These are phyloP conservation scores for Chloropicon primus DNA, from an alignment of 139 green algal genomes.

Conservation along the genomic window DNA sequence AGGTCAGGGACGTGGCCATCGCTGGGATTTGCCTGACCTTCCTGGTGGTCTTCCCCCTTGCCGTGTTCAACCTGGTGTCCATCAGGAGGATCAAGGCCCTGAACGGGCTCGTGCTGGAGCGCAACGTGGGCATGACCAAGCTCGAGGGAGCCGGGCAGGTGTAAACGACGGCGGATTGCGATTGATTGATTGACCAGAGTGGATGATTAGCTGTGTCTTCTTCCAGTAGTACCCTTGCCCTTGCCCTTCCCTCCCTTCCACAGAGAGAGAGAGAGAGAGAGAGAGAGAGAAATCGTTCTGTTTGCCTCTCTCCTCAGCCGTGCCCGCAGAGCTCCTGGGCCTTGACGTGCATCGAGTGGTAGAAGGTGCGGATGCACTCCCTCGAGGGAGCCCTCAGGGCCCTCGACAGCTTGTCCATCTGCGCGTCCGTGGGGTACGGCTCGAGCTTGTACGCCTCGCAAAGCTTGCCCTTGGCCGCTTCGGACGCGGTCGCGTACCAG, in stretches of 20 bases:
- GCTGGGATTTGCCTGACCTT: neutral
- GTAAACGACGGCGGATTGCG: no score
- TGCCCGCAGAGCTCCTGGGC: neutral
- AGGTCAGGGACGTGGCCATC: neutral
- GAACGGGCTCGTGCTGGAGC: no score
- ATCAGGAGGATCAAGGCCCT: no score
- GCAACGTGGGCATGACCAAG: no score
- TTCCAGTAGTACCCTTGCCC: no score
- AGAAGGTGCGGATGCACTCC: neutral
- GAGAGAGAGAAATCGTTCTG: no score
- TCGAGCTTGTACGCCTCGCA: neutral
- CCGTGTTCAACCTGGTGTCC: neutral
- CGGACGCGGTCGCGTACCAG: neutral
- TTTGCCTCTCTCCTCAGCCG: no score
- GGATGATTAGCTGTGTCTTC: no score
- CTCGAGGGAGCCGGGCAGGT: no score
- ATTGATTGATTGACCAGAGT: no score
- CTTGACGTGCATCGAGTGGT: neutral
- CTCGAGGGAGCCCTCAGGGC: neutral
- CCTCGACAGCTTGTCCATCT: neutral
- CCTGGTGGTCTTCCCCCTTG: neutral
- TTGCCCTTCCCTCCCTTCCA: no score
- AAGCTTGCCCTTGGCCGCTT: neutral
- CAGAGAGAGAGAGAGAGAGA: no score
- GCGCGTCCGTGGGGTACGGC: neutral